phyloP scores from a whole-genome alignment of 129 eudicot genomes.

The Lonicera japonica region DNA sequence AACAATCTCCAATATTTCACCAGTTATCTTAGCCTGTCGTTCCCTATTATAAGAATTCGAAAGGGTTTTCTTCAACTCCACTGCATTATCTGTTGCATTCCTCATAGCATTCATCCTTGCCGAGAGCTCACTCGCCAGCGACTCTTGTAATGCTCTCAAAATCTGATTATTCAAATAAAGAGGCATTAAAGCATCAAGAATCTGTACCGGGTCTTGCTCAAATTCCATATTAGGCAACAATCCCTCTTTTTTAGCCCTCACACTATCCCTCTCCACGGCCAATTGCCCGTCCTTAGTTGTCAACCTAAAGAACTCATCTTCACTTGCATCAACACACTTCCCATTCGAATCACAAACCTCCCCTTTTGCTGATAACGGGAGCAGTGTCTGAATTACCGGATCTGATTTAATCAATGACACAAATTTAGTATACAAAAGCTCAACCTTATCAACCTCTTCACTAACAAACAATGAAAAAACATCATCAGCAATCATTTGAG shows the following conservation, averaged over 20 bases:
- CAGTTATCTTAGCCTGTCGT: conserved; percentile 74
- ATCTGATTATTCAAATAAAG: conserved; percentile 80
- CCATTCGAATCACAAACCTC: conserved; percentile 55
- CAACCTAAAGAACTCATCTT: conserved; percentile 71
- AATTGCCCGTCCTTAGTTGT: conserved; percentile 65
- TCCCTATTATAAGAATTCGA: conserved; percentile 53
- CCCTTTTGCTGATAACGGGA: conserved; percentile 62
- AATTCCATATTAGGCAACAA: conserved; percentile 59
- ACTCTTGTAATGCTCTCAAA: conserved; percentile 87
- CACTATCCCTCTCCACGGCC: conserved; percentile 53
- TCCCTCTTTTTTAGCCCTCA: conserved; percentile 15
- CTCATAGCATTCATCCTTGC: conserved; percentile 93
- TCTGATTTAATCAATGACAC: conserved; percentile 66
- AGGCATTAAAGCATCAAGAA: conserved; percentile 92
- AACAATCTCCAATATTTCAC: conserved; percentile 72
- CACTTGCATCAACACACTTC: conserved; percentile 52
- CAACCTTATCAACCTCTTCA: conserved; percentile 91
- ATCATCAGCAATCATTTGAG: conserved; percentile 75
- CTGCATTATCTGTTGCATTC: conserved; percentile 71
- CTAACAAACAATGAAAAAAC: conserved; percentile 64
- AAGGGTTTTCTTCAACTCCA: conserved; percentile 52
- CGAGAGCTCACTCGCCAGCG: conserved; percentile 81
- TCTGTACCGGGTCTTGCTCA: conserved; percentile 88
- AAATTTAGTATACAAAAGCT: conserved; percentile 68
- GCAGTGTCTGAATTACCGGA: conserved; percentile 69